Evolutionary conservation across 805 yeast species (phyloP).

Genomic region (Yarrowia sp.): DNA sequence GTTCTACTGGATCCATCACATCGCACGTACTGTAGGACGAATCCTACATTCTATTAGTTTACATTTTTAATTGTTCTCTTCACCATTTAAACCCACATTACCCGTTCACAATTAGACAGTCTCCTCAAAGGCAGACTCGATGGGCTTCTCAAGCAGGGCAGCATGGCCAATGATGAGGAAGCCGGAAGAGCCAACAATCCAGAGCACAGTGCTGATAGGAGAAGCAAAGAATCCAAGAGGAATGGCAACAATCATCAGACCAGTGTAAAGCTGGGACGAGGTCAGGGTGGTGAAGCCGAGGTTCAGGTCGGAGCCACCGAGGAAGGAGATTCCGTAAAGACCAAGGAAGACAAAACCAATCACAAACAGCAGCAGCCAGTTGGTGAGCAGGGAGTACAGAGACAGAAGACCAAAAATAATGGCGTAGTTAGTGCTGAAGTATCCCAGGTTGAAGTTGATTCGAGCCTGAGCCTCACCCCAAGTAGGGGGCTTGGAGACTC

Average conservation of each 20-base stretch:
- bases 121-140: conserved; percentile 89
- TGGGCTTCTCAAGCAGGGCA: conserved; percentile 87
- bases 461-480: conserved; percentile 87
- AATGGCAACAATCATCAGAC: conserved; percentile 67
- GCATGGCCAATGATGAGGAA: conserved; percentile 83
- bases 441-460: conserved; percentile 78
- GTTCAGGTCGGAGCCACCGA: conserved; percentile 79
- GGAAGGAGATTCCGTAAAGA: conserved; percentile 68
- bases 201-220: conserved; percentile 83
- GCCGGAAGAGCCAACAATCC: conserved; percentile 87
- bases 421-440: conserved; percentile 84
- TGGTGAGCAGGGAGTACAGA: conserved; percentile 83
- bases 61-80: conserved; percentile 16
- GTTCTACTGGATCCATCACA: not conserved
- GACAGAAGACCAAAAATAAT: conserved; percentile 68
- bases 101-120: conserved; percentile 33
- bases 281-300: conserved; percentile 65
- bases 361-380: conserved; percentile 79
- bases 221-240: conserved; percentile 86
- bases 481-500: conserved; percentile 86
- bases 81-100: not conserved
- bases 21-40: not conserved
- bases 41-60: conserved; percentile 14
- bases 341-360: conserved; percentile 72
- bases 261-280: conserved; percentile 81